Conservation (phyloP, 495 filamentous ascomycete species). For the Aspergillus diversus region DNA sequence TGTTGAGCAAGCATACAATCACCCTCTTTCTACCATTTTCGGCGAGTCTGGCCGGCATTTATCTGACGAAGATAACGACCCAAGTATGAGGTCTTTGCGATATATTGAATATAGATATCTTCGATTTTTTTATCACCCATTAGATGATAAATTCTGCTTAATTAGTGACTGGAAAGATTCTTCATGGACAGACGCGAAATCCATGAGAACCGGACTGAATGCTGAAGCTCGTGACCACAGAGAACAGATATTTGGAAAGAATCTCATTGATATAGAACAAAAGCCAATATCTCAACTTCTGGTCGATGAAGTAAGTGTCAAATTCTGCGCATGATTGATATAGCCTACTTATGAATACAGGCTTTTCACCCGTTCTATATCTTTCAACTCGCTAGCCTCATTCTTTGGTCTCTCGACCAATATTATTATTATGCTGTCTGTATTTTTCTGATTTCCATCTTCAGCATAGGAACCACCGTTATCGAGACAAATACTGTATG, state of each 20-base stretch:
- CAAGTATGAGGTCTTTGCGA: constrained; percentile 69
- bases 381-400: constrained; percentile 93
- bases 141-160: constrained; percentile 84
- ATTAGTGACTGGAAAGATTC: constrained; percentile 93
- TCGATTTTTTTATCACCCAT: constrained; percentile 85
- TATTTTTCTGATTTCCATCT: constrained; percentile 92
- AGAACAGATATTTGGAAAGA: constrained; percentile 83
- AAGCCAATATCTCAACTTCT: constrained; percentile 82
- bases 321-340: constrained; percentile 1
- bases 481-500: constrained; percentile 83
- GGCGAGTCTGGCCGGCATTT: constrained; percentile 57
- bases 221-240: constrained; percentile 85
- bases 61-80: constrained; percentile 85
- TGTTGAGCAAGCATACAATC: constrained; percentile 69
- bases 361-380: constrained; percentile 98
- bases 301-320: constrained; percentile 75
- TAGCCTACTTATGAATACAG: constrained; percentile 44
- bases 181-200: constrained; percentile 75
- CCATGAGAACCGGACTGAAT: constrained; percentile 82
- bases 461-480: constrained; percentile 87
- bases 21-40: constrained; percentile 85
- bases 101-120: constrained; percentile 92
- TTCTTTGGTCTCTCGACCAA: constrained; percentile 92
- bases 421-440: constrained; percentile 98
- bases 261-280: constrained; percentile 87